Evolutionary conservation across 1,139 yeast species (phyloP), one percentile per base, ranked within the genome.

Genomic region (Candida sp.): DNA sequence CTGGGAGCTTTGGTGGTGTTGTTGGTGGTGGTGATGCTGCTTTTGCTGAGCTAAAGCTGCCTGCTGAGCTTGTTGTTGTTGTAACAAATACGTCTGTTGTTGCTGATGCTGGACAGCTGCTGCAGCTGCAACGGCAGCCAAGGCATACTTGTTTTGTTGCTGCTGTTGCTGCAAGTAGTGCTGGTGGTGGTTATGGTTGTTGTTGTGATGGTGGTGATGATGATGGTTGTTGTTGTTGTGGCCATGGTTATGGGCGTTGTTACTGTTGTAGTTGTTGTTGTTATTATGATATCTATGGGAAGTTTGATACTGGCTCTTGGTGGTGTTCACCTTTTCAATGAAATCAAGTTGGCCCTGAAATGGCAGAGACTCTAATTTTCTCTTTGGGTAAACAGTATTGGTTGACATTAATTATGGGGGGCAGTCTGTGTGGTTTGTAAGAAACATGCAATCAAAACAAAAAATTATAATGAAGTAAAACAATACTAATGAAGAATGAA

Each of bases 101-200:
- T 62, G 63, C 44, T 63, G 65, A 28, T 62, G 70, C 40, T 62
- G 61, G 37, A 58, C 59, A n/a, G 70, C 69, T 5, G 72, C 70
- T 1, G 72, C 71, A 1, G 70, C 69, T 3, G 71, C 70, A 5
- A 66, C 71, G 2, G 72, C 65, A 9, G 72, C 69, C 43, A 65
- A 58, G 1, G 71, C 66, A 51, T 65, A 67, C 53, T 66, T 64
- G 49, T 62, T 61, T 44, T 60, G 67, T 26, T 52, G 55, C 44
- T 51, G 55, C 44, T 51, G 51, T 39, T 42, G 44, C 25, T 52
- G 52, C 17, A 54, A 54, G 38, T 52, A 45, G 32, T 51, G 55
- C 45, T 51, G 51, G 40, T 52, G 52, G 12, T 54, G 55, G 35
- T 49, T 48, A 37, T 35, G 34, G 39, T 53, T 50, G 33, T 49